phyloP scores from a whole-genome alignment of 257 asterid genomes.

The Solanum dulcamara region DNA sequence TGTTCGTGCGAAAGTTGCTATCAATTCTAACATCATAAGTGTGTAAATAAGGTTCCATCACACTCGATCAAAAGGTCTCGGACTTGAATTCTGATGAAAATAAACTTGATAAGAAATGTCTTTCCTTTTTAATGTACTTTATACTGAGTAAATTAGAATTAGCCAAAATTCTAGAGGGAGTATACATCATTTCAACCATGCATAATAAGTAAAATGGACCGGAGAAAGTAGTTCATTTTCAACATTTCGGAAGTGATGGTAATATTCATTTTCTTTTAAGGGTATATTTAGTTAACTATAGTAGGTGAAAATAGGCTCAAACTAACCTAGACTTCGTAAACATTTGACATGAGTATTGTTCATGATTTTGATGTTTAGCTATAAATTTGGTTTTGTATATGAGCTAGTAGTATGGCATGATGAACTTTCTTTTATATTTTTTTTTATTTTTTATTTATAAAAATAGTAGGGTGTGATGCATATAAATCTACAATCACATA shows the following conservation, averaged over 20 bases:
- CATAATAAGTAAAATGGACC: background rate
- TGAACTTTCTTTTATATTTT: background rate
- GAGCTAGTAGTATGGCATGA: background rate
- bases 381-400: background rate
- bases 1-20: background rate
- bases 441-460: too few relatives aligned
- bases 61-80: background rate
- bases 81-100: background rate
- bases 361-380: background rate
- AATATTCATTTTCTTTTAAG: background rate
- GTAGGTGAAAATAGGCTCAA: background rate
- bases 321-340: background rate
- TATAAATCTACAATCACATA: too few relatives aligned
- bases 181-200: background rate
- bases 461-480: too few relatives aligned
- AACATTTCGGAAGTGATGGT: background rate
- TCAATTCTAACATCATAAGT: too few relatives aligned
- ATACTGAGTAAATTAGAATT: too few relatives aligned
- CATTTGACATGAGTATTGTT: background rate
- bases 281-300: background rate
- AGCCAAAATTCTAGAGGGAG: too few relatives aligned
- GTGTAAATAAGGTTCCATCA: background rate
- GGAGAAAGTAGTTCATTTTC: background rate
- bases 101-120: background rate
- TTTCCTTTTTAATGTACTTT: background rate